Percentiles rank a stretch among this genome's conserved stretches.
These are phyloP conservation scores for Avena atlantica DNA, from an alignment of 176 grass and related monocot species.

Conservation along the genomic window DNA sequence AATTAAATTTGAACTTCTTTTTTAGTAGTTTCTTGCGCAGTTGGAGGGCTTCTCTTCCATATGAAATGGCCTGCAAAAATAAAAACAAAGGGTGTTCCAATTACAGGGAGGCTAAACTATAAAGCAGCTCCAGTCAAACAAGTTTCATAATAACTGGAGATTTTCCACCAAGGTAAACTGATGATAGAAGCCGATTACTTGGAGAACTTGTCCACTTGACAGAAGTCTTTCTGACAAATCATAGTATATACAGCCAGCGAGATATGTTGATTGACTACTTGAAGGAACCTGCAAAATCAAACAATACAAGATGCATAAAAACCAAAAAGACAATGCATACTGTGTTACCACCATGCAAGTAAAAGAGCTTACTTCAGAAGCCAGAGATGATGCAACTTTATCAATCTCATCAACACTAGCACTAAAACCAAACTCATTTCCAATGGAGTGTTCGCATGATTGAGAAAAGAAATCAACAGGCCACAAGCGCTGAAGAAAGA, in stretches of 20 bases:
- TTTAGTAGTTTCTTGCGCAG: conserved; percentile 75
- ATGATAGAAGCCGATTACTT: conserved; percentile 50
- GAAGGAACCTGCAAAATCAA: conserved; percentile 58
- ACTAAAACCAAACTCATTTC: conserved; percentile 47
- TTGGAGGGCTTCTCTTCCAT: conserved; percentile 68
- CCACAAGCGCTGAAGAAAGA: conserved; percentile 72
- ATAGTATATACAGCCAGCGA: conserved; percentile 79
- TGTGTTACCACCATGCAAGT: neutral
- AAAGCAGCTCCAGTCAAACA: neutral
- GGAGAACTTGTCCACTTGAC: conserved; percentile 58
- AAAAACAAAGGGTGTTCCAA: conserved; percentile 11
- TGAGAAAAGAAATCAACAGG: conserved; percentile 52
- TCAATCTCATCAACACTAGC: conserved; percentile 57
- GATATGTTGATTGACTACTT: conserved; percentile 55
- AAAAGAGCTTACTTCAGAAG: conserved; percentile 69
- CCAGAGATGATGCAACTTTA: conserved; percentile 60
- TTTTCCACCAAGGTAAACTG: conserved; percentile 11
- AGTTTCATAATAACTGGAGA: conserved; percentile 17
- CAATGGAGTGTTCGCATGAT: conserved; percentile 36
- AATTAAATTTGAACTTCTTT: conserved; percentile 69
- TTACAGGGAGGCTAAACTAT: conserved; percentile 29
- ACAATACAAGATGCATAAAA: conserved; percentile 45
- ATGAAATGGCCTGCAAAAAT: conserved; percentile 71
- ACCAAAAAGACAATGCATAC: conserved; percentile 8
- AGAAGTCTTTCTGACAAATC: conserved; percentile 81